Evolutionary conservation across 176 grass and related monocot species (phyloP).

Genomic region (Oryza glaberrima): DNA sequence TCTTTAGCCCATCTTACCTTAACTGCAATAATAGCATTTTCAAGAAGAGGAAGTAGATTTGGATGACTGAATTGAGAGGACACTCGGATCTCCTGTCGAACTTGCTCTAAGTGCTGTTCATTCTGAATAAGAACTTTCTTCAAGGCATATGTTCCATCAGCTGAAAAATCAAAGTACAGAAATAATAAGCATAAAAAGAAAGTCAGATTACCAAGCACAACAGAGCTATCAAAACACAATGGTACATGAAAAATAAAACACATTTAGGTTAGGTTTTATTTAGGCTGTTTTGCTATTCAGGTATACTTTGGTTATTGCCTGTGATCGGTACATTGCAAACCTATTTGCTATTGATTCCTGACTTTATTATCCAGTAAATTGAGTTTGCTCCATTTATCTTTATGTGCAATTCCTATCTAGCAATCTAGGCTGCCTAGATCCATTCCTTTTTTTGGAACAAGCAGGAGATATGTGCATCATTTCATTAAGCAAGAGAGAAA

Average conservation of each 20-base stretch:
- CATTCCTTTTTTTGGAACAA: no score
- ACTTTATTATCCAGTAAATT: no score
- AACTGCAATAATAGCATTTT: constrained; percentile 78
- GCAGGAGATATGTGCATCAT: no score
- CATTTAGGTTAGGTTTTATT: no score
- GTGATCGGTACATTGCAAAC: no score
- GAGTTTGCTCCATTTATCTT: no score
- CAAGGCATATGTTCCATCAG: constrained; percentile 81
- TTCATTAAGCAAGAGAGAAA: no score
- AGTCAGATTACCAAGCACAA: constrained; percentile 17
- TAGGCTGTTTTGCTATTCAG: no score
- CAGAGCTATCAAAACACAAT: background rate
- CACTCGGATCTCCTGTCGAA: constrained; percentile 76
- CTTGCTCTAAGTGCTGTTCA: constrained; percentile 73
- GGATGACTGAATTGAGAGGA: constrained; percentile 89
- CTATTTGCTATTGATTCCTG: no score
- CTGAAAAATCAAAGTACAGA: constrained; percentile 48
- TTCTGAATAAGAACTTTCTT: constrained; percentile 90
- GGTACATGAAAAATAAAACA: background rate
- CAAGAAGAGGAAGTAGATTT: constrained; percentile 93
- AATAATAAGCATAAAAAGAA: background rate
- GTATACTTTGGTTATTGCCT: no score
- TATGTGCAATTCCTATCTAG: no score
- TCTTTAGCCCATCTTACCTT: constrained; percentile 59
- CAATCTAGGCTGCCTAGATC: no score